Conservation (phyloP, 2,329 filamentous ascomycete species). For the Colletotrichum sp. region DNA sequence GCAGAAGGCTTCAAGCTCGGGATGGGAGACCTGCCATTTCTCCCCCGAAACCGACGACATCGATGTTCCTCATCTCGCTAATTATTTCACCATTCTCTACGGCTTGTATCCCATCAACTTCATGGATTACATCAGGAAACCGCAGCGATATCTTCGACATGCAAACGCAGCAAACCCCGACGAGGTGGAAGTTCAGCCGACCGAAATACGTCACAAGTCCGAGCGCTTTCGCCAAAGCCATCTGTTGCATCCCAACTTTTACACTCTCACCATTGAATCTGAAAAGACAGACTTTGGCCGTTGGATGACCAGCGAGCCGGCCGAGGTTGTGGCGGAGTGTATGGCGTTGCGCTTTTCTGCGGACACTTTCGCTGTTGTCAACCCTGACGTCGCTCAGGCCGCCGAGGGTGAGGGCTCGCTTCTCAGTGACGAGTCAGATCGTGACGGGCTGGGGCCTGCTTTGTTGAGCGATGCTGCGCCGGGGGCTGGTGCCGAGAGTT, state of each 20-base stretch:
- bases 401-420: constrained; percentile 20
- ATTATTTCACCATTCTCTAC: constrained; percentile 84
- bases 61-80: constrained; percentile 69
- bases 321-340: constrained; percentile 81
- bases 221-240: constrained; percentile 77
- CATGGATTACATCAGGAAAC: constrained; percentile 84
- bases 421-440: constrained; percentile 34
- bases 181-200: constrained; percentile 78
- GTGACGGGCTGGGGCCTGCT: constrained; percentile 38
- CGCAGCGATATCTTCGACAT: constrained; percentile 77
- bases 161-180: constrained; percentile 73
- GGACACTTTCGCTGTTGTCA: constrained; percentile 23
- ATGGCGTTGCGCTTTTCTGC: constrained; percentile 64
- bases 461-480: constrained; percentile 43
- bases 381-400: constrained; percentile 20
- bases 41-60: constrained; percentile 67
- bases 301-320: constrained; percentile 80
- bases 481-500: constrained; percentile 44
- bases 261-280: constrained; percentile 77
- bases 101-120: constrained; percentile 86
- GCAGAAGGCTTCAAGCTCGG: constrained; percentile 33
- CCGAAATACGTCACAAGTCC: constrained; percentile 76
- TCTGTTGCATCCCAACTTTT: constrained; percentile 84
- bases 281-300: constrained; percentile 78
- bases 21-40: constrained; percentile 70